phyloP scores from a whole-genome alignment of 306 rosid species.

The Pterocarpus santalinus region DNA sequence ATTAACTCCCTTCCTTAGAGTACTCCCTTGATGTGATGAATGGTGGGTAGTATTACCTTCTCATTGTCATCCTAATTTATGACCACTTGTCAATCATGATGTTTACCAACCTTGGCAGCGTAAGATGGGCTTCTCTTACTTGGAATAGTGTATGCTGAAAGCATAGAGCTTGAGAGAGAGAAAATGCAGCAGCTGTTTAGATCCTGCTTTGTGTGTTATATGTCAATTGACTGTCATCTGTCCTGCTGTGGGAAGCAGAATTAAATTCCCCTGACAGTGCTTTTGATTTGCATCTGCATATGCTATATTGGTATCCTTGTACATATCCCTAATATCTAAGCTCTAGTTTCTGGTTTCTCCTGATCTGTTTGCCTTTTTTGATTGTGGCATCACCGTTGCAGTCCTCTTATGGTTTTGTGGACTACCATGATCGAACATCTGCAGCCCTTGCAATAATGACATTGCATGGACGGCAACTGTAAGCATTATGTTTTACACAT shows the following conservation, averaged over 20 bases:
- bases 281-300: conserved; percentile 35
- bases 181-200: conserved; percentile 35
- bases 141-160: conserved; percentile 42
- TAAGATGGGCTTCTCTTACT: conserved; percentile 44
- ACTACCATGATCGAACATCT: conserved; percentile 66
- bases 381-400: conserved; percentile 45
- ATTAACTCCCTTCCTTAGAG: conserved; percentile 18
- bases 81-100: conserved; percentile 36
- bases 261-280: conserved; percentile 11
- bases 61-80: conserved; percentile 21
- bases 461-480: conserved; percentile 70
- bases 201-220: conserved; percentile 37
- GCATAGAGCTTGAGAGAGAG: conserved; percentile 51
- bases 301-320: conserved; percentile 6
- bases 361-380: conserved; percentile 10
- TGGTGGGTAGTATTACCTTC: conserved; percentile 28
- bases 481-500: conserved; percentile 46
- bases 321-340: conserved; percentile 7
- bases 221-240: conserved; percentile 37
- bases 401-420: conserved; percentile 76
- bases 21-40: conserved; percentile 37
- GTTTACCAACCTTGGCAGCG: conserved; percentile 31
- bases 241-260: conserved; percentile 38
- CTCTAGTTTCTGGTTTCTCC: conserved; percentile 36
- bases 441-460: conserved; percentile 76